Evolutionary conservation across 2,329 filamentous ascomycete species (phyloP).

Genomic region (Hypocrella siamensis): DNA sequence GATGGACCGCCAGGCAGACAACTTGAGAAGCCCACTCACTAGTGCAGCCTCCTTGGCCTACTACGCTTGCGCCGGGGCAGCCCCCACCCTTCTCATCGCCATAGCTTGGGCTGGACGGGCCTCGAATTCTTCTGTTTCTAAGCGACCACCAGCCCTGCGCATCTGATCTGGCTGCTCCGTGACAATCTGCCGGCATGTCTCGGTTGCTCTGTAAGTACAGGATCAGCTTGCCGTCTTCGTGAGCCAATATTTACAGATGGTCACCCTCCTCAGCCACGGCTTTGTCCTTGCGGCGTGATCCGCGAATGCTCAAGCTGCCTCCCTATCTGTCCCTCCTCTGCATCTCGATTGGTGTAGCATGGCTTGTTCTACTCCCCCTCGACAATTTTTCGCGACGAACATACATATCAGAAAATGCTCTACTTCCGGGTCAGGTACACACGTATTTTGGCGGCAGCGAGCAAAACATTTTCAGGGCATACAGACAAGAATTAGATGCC

Average conservation of each 20-base stretch:
- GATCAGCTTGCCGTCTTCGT: neutral
- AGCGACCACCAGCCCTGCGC: no score
- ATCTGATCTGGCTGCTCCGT: no score
- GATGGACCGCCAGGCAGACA: no score
- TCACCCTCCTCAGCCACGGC: slow-evolving; percentile 34
- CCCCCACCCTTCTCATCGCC: no score
- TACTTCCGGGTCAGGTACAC: slow-evolving; percentile 90
- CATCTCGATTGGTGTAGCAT: slow-evolving; percentile 70
- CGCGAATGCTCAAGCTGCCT: slow-evolving; percentile 66
- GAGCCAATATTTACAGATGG: neutral
- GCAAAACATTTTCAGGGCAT: slow-evolving; percentile 85
- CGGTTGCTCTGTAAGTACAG: slow-evolving; percentile 33
- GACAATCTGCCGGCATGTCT: slow-evolving; percentile 24
- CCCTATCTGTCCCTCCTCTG: slow-evolving; percentile 78
- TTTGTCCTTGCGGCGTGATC: slow-evolving; percentile 61
- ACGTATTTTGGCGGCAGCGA: slow-evolving; percentile 96
- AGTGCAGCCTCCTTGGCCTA: no score
- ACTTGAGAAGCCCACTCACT: no score
- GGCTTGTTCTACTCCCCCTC: slow-evolving; percentile 79
- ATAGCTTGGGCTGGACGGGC: no score
- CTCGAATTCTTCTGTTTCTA: no score
- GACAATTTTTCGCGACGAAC: slow-evolving; percentile 82
- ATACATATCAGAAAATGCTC: slow-evolving; percentile 94
- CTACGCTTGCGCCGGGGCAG: no score
- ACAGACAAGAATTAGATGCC: slow-evolving; percentile 64